Conservation (phyloP, 2,329 filamentous ascomycete genomes). For the Stagonosporopsis rhizophila region DNA sequence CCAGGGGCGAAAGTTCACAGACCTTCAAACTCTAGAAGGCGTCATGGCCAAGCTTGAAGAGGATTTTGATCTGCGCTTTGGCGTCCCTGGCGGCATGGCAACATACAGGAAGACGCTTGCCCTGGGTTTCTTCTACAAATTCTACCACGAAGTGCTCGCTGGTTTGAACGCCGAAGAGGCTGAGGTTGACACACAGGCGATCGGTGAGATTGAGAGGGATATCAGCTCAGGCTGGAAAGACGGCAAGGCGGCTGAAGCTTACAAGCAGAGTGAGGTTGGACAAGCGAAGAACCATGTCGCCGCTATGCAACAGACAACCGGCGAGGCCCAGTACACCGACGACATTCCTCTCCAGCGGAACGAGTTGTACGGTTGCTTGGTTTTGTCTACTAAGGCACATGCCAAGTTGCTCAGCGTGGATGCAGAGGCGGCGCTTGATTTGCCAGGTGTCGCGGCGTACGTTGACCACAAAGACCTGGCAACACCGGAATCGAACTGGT, state of each 20-base stretch:
- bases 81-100: constrained; percentile 96
- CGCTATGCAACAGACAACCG: constrained; percentile 90
- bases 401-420: constrained; percentile 85
- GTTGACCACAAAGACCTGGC: constrained; percentile 85
- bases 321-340: constrained; percentile 95
- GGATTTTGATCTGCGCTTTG: constrained; percentile 88
- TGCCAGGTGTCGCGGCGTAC: constrained; percentile 84
- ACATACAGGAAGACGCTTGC: constrained; percentile 92
- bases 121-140: constrained; percentile 94
- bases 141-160: constrained; percentile 86
- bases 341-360: constrained; percentile 88
- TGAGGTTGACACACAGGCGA: constrained; percentile 73
- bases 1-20: constrained; percentile 77
- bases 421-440: constrained; percentile 74
- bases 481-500: constrained; percentile 81
- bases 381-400: constrained; percentile 86
- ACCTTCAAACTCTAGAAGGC: constrained; percentile 84
- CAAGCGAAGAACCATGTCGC: constrained; percentile 88
- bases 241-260: constrained; percentile 74
- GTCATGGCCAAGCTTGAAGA: constrained; percentile 86
- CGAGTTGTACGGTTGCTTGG: constrained; percentile 86
- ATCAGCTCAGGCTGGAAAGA: constrained; percentile 85
- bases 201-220: constrained; percentile 83
- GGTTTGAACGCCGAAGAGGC: constrained; percentile 61
- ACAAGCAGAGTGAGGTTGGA: constrained; percentile 82